These are phyloP conservation scores for Verticillium klebahnii DNA, from an alignment of 2,329 filamentous ascomycete genomes.

Conservation along the genomic window DNA sequence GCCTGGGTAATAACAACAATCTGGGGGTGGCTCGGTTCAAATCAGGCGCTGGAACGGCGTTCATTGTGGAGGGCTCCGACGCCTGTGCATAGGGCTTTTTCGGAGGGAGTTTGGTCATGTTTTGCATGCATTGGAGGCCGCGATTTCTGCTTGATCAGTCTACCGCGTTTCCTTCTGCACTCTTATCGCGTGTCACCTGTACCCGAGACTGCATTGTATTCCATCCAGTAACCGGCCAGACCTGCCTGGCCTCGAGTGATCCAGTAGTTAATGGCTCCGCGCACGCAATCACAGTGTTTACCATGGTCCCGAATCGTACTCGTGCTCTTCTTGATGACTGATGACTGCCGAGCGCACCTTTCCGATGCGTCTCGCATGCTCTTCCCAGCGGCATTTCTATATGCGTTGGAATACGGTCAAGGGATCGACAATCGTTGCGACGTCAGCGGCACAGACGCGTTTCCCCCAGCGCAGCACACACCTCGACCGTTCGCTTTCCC, in stretches of 20 bases:
- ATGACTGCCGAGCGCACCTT: neutral
- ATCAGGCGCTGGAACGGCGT: neutral
- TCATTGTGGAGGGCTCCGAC: neutral
- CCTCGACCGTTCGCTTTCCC: neutral
- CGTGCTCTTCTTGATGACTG: neutral
- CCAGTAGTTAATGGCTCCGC: neutral
- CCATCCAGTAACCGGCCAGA: neutral
- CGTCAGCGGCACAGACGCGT: neutral
- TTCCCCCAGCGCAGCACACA: neutral
- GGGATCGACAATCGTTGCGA: neutral
- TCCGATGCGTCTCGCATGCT: too few species aligned
- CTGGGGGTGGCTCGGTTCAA: neutral
- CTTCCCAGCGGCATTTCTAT: neutral
- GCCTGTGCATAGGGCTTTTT: neutral
- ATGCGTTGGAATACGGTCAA: neutral
- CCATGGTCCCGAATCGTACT: neutral
- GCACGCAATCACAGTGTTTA: neutral
- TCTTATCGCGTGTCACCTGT: neutral
- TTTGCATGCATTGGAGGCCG: neutral
- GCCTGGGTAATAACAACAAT: neutral
- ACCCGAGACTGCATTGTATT: neutral
- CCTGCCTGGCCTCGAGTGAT: neutral
- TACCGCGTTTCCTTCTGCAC: neutral
- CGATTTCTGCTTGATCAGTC: neutral
- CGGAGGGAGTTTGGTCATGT: neutral